Evolutionary conservation across 176 grass and related monocot species (phyloP).

Genomic region (Zizania latifolia): DNA sequence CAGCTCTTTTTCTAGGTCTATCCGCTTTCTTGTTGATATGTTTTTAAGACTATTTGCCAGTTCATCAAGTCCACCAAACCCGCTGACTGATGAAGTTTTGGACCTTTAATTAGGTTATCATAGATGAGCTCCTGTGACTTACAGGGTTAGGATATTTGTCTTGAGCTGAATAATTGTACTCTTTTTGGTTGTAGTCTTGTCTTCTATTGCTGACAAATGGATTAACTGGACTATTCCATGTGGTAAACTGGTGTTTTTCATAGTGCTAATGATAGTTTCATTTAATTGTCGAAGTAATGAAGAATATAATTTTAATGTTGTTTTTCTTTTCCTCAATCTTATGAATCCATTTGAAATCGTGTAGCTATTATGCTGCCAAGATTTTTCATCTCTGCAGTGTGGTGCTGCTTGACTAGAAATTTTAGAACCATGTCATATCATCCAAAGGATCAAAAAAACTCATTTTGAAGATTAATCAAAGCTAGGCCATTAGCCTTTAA

Average conservation of each 20-base stretch:
- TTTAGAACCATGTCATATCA: slow-evolving; percentile 2
- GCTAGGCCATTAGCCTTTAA: neutral
- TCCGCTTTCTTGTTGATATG: neutral
- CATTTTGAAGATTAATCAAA: neutral
- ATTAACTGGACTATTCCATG: slow-evolving; percentile 4
- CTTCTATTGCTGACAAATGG: neutral
- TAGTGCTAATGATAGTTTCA: slow-evolving; percentile 18
- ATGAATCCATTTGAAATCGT: slow-evolving; percentile 1
- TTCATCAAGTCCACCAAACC: too few relatives aligned
- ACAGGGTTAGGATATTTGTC: neutral
- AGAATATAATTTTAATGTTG: neutral
- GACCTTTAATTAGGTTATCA: neutral
- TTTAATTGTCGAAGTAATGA: neutral
- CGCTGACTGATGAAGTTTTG: too few relatives aligned
- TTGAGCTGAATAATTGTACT: neutral
- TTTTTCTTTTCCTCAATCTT: neutral
- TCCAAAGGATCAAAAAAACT: neutral
- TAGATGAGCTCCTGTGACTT: neutral
- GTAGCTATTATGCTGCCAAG: neutral
- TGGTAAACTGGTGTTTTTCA: neutral
- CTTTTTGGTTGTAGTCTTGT: neutral
- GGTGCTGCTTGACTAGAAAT: neutral
- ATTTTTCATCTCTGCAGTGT: neutral
- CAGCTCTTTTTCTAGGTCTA: neutral
- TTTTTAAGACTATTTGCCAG: neutral